A percentile compares a stretch with the other conserved stretches of the same genome.
phyloP scores from a whole-genome alignment of 2,329 filamentous ascomycete species.

The Fusarium piperis region DNA sequence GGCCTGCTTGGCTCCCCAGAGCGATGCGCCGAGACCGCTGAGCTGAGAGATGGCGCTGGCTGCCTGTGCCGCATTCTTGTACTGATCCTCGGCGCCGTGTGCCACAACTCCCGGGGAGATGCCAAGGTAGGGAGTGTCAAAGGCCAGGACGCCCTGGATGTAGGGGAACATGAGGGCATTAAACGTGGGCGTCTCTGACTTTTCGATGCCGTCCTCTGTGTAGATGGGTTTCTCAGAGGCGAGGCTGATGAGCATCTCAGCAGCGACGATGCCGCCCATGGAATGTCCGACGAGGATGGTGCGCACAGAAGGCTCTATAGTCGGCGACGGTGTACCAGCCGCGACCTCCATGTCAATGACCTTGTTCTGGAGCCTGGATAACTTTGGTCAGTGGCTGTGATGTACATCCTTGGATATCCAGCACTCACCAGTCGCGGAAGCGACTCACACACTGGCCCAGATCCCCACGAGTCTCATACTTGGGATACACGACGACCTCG shows the following conservation, averaged over 20 bases:
- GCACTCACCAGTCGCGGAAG: slow-evolving; percentile 77
- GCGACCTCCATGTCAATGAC: slow-evolving; percentile 95
- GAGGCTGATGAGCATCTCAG: slow-evolving; percentile 83
- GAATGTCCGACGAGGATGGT: slow-evolving; percentile 87
- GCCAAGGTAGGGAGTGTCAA: slow-evolving; percentile 92
- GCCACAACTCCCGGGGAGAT: slow-evolving; percentile 86
- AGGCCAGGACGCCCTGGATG: slow-evolving; percentile 88
- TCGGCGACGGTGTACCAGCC: slow-evolving; percentile 81
- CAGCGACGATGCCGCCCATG: slow-evolving; percentile 94
- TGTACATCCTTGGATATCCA: background rate
- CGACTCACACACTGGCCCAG: slow-evolving; percentile 74
- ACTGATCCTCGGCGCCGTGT: slow-evolving; percentile 86
- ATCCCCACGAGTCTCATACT: slow-evolving; percentile 84
- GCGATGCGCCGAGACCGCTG: slow-evolving; percentile 71
- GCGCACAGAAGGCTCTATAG: slow-evolving; percentile 84
- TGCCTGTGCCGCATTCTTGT: slow-evolving; percentile 73
- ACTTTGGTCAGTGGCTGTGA: background rate
- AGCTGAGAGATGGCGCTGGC: slow-evolving; percentile 76
- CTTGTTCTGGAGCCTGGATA: slow-evolving; percentile 80
- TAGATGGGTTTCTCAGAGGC: slow-evolving; percentile 65
- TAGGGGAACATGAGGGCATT: slow-evolving; percentile 90
- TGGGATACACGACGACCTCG: slow-evolving; percentile 76
- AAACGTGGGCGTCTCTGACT: slow-evolving; percentile 50
- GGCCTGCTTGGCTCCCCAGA: slow-evolving; percentile 66
- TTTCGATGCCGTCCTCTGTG: slow-evolving; percentile 54